Percentiles rank a stretch among this genome's conserved stretches.
Evolutionary conservation across 176 grass and related monocot species (phyloP).

Genomic region (Triticum turgidum): DNA sequence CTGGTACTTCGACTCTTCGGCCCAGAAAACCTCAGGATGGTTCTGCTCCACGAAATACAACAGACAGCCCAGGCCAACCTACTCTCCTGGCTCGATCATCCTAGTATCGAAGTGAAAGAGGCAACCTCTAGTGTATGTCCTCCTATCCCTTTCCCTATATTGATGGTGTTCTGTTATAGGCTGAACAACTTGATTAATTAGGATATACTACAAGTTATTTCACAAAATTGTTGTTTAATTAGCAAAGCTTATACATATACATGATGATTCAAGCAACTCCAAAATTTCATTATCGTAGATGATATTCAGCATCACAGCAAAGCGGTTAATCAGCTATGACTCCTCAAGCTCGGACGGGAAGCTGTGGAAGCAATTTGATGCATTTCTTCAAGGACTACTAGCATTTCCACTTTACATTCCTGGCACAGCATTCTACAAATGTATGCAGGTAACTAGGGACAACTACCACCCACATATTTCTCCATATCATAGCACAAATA

Average conservation of each 20-base stretch:
- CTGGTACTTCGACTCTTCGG: conserved; percentile 47
- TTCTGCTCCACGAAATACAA: conserved; percentile 41
- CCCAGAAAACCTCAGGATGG: conserved; percentile 26
- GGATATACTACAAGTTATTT: neutral
- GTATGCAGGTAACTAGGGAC: conserved; percentile 39
- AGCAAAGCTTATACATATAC: neutral
- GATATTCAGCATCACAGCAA: conserved; percentile 62
- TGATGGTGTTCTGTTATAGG: too few relatives aligned
- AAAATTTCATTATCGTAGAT: conserved; percentile 27
- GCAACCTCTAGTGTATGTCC: conserved; percentile 39
- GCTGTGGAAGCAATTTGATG: conserved; percentile 49
- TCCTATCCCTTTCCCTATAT: too few relatives aligned
- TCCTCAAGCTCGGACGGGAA: conserved; percentile 10
- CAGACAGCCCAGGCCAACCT: conserved; percentile 6
- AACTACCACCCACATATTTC: neutral
- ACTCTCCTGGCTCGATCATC: conserved; percentile 29
- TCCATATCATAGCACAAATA: too few relatives aligned
- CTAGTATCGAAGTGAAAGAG: conserved; percentile 38
- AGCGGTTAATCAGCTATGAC: conserved; percentile 57
- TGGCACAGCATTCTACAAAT: conserved; percentile 47
- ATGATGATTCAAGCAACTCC: neutral
- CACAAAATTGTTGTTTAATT: neutral
- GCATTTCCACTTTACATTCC: conserved; percentile 49
- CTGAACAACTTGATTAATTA: too few relatives aligned
- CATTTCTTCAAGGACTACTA: conserved; percentile 42